Percentiles rank a stretch among this genome's conserved stretches.
Evolutionary conservation across 371 early-diverging fungal species (phyloP).

Genomic region (Chytridium lagenaria): DNA sequence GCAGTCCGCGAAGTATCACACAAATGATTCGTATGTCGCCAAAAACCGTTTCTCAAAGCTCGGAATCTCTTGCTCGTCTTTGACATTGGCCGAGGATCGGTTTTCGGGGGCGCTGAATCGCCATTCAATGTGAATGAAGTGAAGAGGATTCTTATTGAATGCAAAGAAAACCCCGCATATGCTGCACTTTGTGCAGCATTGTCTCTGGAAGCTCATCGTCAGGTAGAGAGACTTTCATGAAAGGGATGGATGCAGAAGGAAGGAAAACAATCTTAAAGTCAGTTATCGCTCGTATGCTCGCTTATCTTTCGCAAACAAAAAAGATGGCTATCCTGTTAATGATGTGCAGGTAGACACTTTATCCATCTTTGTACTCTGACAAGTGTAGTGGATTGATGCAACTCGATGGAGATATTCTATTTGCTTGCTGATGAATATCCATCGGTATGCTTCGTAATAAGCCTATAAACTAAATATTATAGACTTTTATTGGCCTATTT

Average conservation of each 20-base stretch:
- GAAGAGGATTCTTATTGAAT: background rate
- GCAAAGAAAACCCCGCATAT: conserved; percentile 1
- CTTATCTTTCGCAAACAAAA: background rate
- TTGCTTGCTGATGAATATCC: background rate
- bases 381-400: background rate
- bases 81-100: background rate
- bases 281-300: background rate
- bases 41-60: background rate
- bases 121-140: background rate
- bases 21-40: background rate
- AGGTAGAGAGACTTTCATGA: background rate
- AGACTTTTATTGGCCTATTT: conserved; percentile 8
- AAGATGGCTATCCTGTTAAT: background rate
- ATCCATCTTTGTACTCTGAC: background rate
- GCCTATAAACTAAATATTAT: background rate
- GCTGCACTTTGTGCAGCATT: background rate
- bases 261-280: conserved; percentile 3
- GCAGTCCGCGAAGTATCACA: background rate
- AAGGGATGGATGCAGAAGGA: background rate
- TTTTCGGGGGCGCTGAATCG: background rate
- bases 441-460: background rate
- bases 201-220: background rate
- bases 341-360: background rate
- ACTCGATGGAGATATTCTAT: background rate
- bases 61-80: background rate